A percentile compares a stretch with the other conserved stretches of the same genome.
Evolutionary conservation across 768 basidiomycete genomes (phyloP).

Genomic region (Phlegmacium glaucopus): DNA sequence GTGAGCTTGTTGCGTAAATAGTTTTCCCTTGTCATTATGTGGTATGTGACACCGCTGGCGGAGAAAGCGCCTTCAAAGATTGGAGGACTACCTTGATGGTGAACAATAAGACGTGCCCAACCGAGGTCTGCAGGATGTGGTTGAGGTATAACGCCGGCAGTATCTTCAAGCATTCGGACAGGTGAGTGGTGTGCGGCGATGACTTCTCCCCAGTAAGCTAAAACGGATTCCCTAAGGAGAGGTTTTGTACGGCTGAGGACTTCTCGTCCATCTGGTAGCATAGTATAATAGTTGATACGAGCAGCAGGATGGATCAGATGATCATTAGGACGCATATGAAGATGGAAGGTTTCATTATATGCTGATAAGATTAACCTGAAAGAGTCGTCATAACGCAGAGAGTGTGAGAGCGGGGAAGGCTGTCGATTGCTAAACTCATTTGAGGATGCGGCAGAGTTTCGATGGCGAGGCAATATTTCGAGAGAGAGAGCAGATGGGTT

Average conservation of each 20-base stretch:
- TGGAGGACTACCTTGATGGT: conserved; percentile 61
- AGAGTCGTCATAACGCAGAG: conserved; percentile 64
- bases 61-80: conserved; percentile 77
- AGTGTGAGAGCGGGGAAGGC: conserved; percentile 36
- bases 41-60: conserved; percentile 61
- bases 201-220: conserved; percentile 75
- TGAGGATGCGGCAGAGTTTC: conserved; percentile 12
- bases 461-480: conserved; percentile 52
- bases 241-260: conserved; percentile 53
- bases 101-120: conserved; percentile 76
- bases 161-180: conserved; percentile 59
- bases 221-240: conserved; percentile 59
- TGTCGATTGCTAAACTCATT: conserved; percentile 30
- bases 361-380: conserved; percentile 68
- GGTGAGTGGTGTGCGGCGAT: conserved; percentile 52
- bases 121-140: conserved; percentile 54
- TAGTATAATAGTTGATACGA: conserved; percentile 62
- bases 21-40: conserved; percentile 67
- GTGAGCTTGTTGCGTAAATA: conserved; percentile 60
- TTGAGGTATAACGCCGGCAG: conserved; percentile 46
- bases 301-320: conserved; percentile 78
- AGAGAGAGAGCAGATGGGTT: conserved; percentile 50
- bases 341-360: conserved; percentile 60
- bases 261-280: conserved; percentile 44
- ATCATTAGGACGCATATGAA: conserved; percentile 77